phyloP scores from a whole-genome alignment of 202 grass and related monocot genomes.

The Cymbopogon flexuosus region DNA sequence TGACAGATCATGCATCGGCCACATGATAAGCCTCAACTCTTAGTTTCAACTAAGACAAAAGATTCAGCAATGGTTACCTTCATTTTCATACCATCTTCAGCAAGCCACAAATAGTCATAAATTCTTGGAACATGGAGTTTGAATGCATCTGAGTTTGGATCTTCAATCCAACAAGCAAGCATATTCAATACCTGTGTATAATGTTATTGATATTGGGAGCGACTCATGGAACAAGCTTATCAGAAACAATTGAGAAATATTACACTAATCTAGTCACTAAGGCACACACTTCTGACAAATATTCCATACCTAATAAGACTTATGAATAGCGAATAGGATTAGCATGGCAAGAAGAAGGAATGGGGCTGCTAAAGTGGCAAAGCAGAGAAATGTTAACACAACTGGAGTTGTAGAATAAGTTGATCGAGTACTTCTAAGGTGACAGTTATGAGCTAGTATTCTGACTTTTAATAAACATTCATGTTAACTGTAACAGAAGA shows the following conservation, averaged over 20 bases:
- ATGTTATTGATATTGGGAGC: neutral
- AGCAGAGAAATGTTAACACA: too few species aligned
- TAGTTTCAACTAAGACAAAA: neutral
- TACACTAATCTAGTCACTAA: neutral
- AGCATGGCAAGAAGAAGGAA: too few species aligned
- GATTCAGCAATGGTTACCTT: slow-evolving; percentile 38
- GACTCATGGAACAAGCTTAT: slow-evolving; percentile 2
- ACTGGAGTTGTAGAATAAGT: too few species aligned
- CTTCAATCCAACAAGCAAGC: slow-evolving; percentile 89
- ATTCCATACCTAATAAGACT: neutral
- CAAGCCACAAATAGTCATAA: slow-evolving; percentile 76
- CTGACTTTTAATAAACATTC: too few species aligned
- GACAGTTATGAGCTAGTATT: too few species aligned
- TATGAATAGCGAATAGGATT: too few species aligned
- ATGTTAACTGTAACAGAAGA: too few species aligned
- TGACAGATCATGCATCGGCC: too few species aligned
- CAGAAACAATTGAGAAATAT: neutral
- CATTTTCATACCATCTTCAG: slow-evolving; percentile 99
- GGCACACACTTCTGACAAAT: neutral
- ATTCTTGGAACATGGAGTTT: slow-evolving; percentile 72
- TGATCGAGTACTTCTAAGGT: too few species aligned
- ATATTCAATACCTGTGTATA: slow-evolving; percentile 64
- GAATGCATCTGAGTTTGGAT: slow-evolving; percentile 80
- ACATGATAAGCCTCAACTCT: too few species aligned
- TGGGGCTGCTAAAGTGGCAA: too few species aligned